These are phyloP conservation scores for Annulohypoxylon truncatum DNA, from an alignment of 2,329 filamentous ascomycete species.

Conservation along the genomic window DNA sequence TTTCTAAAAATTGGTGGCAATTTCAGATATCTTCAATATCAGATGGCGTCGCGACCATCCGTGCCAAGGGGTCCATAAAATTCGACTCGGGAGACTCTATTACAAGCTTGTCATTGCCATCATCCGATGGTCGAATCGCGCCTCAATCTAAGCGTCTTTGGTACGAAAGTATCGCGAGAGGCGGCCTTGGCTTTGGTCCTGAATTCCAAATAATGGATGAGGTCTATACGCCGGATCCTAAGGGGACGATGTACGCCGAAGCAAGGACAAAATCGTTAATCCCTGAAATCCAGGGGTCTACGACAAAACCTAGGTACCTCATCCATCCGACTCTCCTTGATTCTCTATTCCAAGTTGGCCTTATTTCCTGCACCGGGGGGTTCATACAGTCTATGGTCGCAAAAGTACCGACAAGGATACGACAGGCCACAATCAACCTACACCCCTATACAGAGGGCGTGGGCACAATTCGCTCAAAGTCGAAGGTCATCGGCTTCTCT, in stretches of 20 bases:
- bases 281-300: background rate
- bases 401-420: slow-evolving; percentile 5
- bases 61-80: background rate
- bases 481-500: background rate
- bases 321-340: background rate
- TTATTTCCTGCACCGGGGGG: slow-evolving; percentile 2
- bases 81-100: background rate
- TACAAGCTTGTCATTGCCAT: background rate
- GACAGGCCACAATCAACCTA: background rate
- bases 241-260: background rate
- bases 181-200: background rate
- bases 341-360: background rate
- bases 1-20: background rate
- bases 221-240: background rate
- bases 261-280: background rate
- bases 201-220: background rate
- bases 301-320: background rate
- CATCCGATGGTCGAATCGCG: background rate
- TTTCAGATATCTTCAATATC: slow-evolving; percentile 1
- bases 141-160: slow-evolving; percentile 1
- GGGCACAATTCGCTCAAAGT: background rate
- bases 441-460: background rate
- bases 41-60: background rate
- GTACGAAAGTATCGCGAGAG: background rate
- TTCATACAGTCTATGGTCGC: background rate